These are phyloP conservation scores for Microdochium bolleyi DNA, from an alignment of 2,329 filamentous ascomycete species.

Conservation along the genomic window DNA sequence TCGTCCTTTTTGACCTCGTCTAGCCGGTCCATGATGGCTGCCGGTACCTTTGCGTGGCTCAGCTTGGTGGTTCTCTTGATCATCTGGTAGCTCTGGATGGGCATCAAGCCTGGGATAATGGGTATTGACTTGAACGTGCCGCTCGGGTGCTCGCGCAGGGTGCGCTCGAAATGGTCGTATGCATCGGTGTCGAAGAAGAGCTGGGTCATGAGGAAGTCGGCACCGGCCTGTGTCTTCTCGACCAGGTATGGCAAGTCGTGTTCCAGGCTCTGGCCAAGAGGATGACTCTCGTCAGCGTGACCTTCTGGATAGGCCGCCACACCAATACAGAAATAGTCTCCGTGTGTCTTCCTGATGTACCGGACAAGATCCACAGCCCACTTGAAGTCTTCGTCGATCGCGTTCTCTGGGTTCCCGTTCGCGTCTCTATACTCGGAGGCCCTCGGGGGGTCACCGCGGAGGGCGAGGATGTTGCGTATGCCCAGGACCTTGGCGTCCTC, in stretches of 20 bases:
- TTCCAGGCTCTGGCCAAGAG: conserved; percentile 59
- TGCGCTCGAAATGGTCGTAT: conserved; percentile 72
- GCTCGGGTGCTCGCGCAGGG: conserved; percentile 71
- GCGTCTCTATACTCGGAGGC: conserved; percentile 77
- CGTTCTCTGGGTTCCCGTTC: conserved; percentile 46
- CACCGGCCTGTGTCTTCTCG: conserved; percentile 84
- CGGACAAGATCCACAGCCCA: conserved; percentile 84
- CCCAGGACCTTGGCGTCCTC: conserved; percentile 86
- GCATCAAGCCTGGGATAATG: conserved; percentile 94
- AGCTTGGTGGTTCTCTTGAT: conserved; percentile 89
- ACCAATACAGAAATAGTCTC: conserved; percentile 93
- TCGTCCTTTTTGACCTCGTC: conserved; percentile 71
- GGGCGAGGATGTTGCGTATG: conserved; percentile 86
- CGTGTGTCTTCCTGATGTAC: conserved; percentile 80
- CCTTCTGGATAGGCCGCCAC: conserved; percentile 94
- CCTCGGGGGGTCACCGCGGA: conserved; percentile 85
- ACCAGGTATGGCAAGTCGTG: conserved; percentile 82
- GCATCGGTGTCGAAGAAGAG: conserved; percentile 87
- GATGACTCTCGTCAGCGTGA: conserved; percentile 84
- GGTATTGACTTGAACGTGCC: conserved; percentile 79
- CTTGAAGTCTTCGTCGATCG: conserved; percentile 69
- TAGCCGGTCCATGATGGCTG: conserved; percentile 59
- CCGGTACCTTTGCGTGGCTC: conserved; percentile 78
- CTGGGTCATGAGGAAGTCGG: conserved; percentile 98
- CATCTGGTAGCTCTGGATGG: conserved; percentile 95